Evolutionary conservation across 2,329 filamentous ascomycete genomes (phyloP).

Genomic region (Cercospora canescens): DNA sequence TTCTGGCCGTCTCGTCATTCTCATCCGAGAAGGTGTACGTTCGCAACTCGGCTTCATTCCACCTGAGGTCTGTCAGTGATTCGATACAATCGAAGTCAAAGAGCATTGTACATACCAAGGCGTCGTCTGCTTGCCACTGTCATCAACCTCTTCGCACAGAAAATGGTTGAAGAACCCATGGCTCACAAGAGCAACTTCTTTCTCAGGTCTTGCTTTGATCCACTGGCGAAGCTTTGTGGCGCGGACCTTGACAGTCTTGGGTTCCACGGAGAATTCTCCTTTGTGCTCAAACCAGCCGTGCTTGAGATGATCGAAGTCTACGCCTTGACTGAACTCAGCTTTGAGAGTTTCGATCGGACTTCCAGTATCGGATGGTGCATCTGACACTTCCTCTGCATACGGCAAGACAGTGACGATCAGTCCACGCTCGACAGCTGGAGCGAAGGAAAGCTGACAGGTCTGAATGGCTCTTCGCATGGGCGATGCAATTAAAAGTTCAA

Average conservation of each 20-base stretch:
- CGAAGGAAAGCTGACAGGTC: conserved; percentile 30
- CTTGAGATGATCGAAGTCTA: conserved; percentile 30
- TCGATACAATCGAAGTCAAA: not conserved
- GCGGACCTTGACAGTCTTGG: conserved; percentile 26
- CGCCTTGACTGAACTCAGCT: conserved; percentile 25
- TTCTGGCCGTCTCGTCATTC: conserved; percentile 28
- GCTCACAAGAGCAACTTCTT: conserved; percentile 32
- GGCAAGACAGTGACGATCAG: conserved; percentile 31
- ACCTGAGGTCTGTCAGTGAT: conserved; percentile 15
- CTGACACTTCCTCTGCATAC: conserved; percentile 32
- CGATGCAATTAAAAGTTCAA: conserved; percentile 34
- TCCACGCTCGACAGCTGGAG: conserved; percentile 27
- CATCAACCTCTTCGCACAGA: conserved; percentile 31
- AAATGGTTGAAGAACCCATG: conserved; percentile 36
- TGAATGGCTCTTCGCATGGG: conserved; percentile 32
- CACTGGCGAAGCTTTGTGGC: conserved; percentile 30
- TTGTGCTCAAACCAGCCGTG: conserved; percentile 31
- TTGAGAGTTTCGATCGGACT: conserved; percentile 20
- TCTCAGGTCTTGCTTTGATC: conserved; percentile 29
- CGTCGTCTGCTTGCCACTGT: conserved; percentile 33
- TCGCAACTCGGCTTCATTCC: conserved; percentile 33
- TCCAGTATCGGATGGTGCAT: conserved; percentile 31
- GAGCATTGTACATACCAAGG: conserved; percentile 23
- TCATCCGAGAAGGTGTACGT: conserved; percentile 31
- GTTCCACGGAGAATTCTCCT: conserved; percentile 30